These are phyloP conservation scores for Metarhizium guizhouense DNA, from an alignment of 2,329 filamentous ascomycete genomes.

Conservation along the genomic window DNA sequence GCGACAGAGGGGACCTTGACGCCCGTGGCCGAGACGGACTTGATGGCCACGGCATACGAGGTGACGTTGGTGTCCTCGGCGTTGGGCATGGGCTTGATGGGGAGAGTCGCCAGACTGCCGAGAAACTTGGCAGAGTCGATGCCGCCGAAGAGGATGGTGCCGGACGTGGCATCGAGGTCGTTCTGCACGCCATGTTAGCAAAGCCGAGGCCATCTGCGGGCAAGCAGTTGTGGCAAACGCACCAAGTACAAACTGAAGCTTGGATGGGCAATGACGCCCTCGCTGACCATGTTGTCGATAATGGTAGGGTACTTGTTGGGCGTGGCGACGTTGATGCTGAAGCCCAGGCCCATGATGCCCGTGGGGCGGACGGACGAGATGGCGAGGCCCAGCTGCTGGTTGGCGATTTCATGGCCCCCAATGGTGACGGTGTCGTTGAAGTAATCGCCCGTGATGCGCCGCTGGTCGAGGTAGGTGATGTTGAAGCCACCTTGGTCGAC, in stretches of 20 bases:
- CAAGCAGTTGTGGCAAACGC: slow-evolving; percentile 5
- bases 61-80: slow-evolving; percentile 32
- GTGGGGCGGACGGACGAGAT: slow-evolving; percentile 36
- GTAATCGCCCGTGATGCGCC: slow-evolving; percentile 46
- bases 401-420: slow-evolving; percentile 34
- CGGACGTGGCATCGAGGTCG: slow-evolving; percentile 54
- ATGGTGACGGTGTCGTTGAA: slow-evolving; percentile 47
- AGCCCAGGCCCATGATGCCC: slow-evolving; percentile 52
- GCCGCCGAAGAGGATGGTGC: slow-evolving; percentile 69
- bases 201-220: neutral
- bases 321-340: slow-evolving; percentile 40
- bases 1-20: slow-evolving; percentile 20
- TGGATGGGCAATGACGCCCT: slow-evolving; percentile 52
- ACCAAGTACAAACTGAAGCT: slow-evolving; percentile 62
- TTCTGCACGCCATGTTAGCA: slow-evolving; percentile 25
- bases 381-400: slow-evolving; percentile 49
- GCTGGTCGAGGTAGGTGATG: slow-evolving; percentile 53
- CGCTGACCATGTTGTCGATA: slow-evolving; percentile 52
- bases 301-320: slow-evolving; percentile 44
- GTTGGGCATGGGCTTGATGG: slow-evolving; percentile 38
- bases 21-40: slow-evolving; percentile 31
- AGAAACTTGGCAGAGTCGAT: slow-evolving; percentile 67
- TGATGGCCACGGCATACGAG: slow-evolving; percentile 24
- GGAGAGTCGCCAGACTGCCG: slow-evolving; percentile 35
- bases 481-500: slow-evolving; percentile 38